Evolutionary conservation across 352 stramenopile genomes (phyloP).

Genomic region (Phytophthora fragariaefolia): DNA sequence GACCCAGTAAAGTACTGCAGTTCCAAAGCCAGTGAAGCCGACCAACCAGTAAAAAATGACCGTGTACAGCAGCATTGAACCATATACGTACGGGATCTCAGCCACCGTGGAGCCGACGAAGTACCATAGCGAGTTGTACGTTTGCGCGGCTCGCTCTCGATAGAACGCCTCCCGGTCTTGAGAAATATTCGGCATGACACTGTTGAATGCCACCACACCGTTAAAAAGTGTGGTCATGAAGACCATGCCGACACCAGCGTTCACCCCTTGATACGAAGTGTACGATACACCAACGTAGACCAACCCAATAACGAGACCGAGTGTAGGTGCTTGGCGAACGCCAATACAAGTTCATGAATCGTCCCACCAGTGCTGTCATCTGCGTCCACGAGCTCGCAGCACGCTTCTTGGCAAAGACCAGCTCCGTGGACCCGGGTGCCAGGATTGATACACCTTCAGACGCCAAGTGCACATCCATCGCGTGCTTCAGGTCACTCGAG

Average conservation of each 20-base stretch:
- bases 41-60: constrained; percentile 66
- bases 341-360: constrained; percentile 58
- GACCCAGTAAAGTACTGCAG: constrained; percentile 67
- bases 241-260: constrained; percentile 74
- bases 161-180: constrained; percentile 85
- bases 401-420: constrained; percentile 46
- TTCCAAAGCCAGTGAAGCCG: constrained; percentile 49
- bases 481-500: constrained; percentile 29
- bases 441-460: constrained; percentile 36
- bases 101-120: constrained; percentile 65
- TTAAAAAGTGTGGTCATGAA: constrained; percentile 90
- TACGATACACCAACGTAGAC: constrained; percentile 53
- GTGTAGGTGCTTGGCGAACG: no score
- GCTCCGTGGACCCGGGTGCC: constrained; percentile 10
- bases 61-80: constrained; percentile 55
- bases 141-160: constrained; percentile 82
- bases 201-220: constrained; percentile 78
- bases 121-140: constrained; percentile 86
- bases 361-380: constrained; percentile 42
- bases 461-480: constrained; percentile 32
- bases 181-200: constrained; percentile 71
- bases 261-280: constrained; percentile 56
- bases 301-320: constrained; percentile 51
- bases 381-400: constrained; percentile 36
- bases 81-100: constrained; percentile 80